A percentile compares a stretch with the other conserved stretches of the same genome.
phyloP scores from a whole-genome alignment of 257 asterid genomes.

The Eucommia ulmoides region DNA sequence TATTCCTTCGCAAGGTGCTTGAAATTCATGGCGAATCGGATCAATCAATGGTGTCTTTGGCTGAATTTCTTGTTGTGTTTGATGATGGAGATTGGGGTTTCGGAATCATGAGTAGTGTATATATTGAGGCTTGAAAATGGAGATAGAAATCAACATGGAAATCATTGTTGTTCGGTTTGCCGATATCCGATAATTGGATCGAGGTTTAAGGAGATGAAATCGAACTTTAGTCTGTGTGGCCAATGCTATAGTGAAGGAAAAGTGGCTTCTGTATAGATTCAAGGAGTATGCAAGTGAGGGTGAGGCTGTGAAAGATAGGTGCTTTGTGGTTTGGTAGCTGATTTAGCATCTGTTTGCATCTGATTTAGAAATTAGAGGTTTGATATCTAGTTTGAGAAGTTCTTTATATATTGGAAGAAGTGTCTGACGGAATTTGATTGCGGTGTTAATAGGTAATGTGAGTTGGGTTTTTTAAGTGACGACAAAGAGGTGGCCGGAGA shows the following conservation, averaged over 20 bases:
- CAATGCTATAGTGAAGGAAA: conserved; percentile 89
- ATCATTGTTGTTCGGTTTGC: conserved; percentile 73
- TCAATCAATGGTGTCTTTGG: conserved; percentile 36
- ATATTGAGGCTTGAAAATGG: conserved; percentile 83
- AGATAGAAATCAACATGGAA: conserved; percentile 88
- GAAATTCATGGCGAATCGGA: conserved; percentile 77
- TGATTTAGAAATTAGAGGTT: too few relatives aligned
- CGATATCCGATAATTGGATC: conserved; percentile 85
- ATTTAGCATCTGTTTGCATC: too few relatives aligned
- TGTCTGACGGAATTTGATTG: too few relatives aligned
- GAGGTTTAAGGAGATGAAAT: conserved; percentile 79
- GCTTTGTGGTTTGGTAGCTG: conserved; percentile 83
- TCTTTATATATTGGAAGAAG: too few relatives aligned
- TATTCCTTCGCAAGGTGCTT: conserved; percentile 64
- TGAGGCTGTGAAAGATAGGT: conserved; percentile 85
- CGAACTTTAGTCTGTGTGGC: conserved; percentile 63
- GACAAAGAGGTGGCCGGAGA: too few relatives aligned
- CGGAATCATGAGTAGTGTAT: conserved; percentile 48
- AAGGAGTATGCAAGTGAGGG: conserved; percentile 76
- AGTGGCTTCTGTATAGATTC: conserved; percentile 70
- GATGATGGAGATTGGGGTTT: conserved; percentile 96
- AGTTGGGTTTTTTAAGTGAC: too few relatives aligned
- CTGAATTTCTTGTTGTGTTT: conserved; percentile 61
- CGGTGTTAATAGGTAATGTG: too few relatives aligned
- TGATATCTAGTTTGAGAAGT: too few relatives aligned